A percentile compares a stretch with the other conserved stretches of the same genome.
phyloP scores from a whole-genome alignment of 345 rosid genomes.

The Eucalyptus sp. region DNA sequence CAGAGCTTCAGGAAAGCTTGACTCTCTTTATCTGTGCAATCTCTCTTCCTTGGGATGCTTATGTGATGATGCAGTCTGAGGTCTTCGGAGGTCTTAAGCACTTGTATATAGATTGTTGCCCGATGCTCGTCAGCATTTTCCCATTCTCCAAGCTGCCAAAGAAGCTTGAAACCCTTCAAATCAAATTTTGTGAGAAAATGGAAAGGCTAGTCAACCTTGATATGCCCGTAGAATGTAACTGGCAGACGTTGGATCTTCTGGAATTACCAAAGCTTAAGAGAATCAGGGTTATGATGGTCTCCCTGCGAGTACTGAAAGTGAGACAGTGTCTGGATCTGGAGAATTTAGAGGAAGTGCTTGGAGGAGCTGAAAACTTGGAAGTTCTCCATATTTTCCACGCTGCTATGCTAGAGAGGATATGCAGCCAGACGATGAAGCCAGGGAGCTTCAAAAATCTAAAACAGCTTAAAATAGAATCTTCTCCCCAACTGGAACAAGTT shows the following conservation, averaged over 20 bases:
- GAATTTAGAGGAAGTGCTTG: not conserved
- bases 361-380: not conserved
- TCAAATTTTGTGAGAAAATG: constrained; percentile 31
- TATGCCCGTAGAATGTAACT: not conserved
- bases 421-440: not conserved
- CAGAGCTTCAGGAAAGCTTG: constrained; percentile 4
- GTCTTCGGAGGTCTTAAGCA: constrained; percentile 18
- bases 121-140: constrained; percentile 15
- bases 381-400: not conserved
- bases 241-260: constrained; percentile 9
- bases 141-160: constrained; percentile 1
- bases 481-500: not conserved
- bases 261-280: constrained; percentile 21
- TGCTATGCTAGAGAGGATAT: not conserved
- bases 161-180: constrained; percentile 16
- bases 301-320: not conserved
- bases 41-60: constrained; percentile 17
- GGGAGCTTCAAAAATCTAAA: not conserved
- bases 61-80: not conserved
- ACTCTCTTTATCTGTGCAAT: constrained; percentile 25
- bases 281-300: not conserved
- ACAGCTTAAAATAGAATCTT: not conserved
- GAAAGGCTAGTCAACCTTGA: not conserved
- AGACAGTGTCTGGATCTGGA: not conserved
- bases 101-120: constrained; percentile 37